These are phyloP conservation scores for Epichloe elymi DNA, from an alignment of 2,329 filamentous ascomycete species.

Conservation along the genomic window DNA sequence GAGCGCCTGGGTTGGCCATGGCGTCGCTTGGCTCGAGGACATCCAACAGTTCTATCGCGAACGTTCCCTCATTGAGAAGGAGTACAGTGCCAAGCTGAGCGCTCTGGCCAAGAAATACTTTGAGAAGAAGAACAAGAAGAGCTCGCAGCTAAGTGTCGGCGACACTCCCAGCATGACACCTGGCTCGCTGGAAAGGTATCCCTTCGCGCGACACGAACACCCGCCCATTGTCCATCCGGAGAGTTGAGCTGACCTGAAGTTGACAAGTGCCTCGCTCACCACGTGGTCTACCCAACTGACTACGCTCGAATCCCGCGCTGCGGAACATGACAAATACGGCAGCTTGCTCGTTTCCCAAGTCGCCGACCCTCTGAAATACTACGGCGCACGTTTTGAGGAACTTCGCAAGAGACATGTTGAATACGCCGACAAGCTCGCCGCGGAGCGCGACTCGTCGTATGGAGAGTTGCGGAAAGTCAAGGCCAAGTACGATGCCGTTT, in stretches of 20 bases:
- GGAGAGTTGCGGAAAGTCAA: constrained; percentile 81
- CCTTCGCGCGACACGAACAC: neutral
- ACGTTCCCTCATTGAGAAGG: constrained; percentile 86
- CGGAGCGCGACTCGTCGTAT: constrained; percentile 76
- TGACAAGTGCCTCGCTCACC: constrained; percentile 69
- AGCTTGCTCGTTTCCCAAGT: constrained; percentile 67
- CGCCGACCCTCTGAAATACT: constrained; percentile 72
- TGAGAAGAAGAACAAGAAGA: constrained; percentile 90
- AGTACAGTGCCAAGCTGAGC: constrained; percentile 81
- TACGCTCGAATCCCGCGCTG: constrained; percentile 75
- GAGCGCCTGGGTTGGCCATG: constrained; percentile 79
- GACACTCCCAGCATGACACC: constrained; percentile 88
- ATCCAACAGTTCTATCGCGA: constrained; percentile 97
- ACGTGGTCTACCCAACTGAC: constrained; percentile 93
- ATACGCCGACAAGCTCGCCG: constrained; percentile 77
- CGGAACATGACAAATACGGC: constrained; percentile 78
- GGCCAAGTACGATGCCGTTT: constrained; percentile 80
- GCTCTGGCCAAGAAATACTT: constrained; percentile 90
- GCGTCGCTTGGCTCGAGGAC: constrained; percentile 91
- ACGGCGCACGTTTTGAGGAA: constrained; percentile 70
- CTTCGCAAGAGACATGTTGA: constrained; percentile 83
- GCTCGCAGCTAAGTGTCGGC: constrained; percentile 77
- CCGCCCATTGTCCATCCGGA: neutral
- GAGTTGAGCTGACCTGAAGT: neutral
- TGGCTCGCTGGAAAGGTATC: constrained; percentile 77